Evolutionary conservation across 352 stramenopile genomes (phyloP).

Genomic region (Phytophthora nicotianae): DNA sequence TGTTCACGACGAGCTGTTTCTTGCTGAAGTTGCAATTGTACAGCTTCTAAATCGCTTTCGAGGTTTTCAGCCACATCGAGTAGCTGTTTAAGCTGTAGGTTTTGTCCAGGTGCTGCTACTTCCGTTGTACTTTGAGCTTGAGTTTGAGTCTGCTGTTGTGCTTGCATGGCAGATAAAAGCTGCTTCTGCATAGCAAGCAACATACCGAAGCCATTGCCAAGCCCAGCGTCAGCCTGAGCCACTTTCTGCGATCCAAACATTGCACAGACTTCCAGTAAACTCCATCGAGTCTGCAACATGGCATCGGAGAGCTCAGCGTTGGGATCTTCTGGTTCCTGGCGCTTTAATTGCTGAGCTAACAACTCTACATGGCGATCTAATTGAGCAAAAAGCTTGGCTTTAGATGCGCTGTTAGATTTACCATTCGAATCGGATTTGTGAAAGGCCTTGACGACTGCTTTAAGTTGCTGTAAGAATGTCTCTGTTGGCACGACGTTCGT

Average conservation of each 20-base stretch:
- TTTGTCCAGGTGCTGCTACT: constrained; percentile 19
- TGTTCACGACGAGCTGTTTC: constrained; percentile 55
- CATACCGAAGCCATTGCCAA: constrained; percentile 45
- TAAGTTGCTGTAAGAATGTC: constrained; percentile 57
- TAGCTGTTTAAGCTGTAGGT: constrained; percentile 60
- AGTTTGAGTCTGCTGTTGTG: constrained; percentile 21
- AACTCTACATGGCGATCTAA: constrained; percentile 63
- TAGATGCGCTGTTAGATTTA: constrained; percentile 14
- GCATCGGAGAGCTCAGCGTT: constrained; percentile 21
- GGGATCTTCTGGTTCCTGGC: constrained; percentile 30
- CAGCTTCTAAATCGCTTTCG: constrained; percentile 58
- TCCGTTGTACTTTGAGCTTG: constrained; percentile 3
- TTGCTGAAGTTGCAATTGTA: constrained; percentile 46
- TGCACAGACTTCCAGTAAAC: constrained; percentile 55
- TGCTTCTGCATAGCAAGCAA: constrained; percentile 56
- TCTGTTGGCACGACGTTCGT: constrained; percentile 35
- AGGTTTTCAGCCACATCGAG: constrained; percentile 69
- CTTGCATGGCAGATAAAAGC: constrained; percentile 51
- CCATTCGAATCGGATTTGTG: constrained; percentile 35
- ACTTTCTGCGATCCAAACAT: constrained; percentile 54
- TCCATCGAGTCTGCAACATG: constrained; percentile 57
- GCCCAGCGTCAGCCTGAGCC: constrained; percentile 28
- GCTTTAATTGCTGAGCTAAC: constrained; percentile 49
- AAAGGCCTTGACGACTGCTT: constrained; percentile 55
- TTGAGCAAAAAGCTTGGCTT: constrained; percentile 48